Evolutionary conservation across 371 early-diverging fungal genomes (phyloP), one percentile per base, ranked within the genome.

Genomic region (Actinomortierella wolfii): DNA sequence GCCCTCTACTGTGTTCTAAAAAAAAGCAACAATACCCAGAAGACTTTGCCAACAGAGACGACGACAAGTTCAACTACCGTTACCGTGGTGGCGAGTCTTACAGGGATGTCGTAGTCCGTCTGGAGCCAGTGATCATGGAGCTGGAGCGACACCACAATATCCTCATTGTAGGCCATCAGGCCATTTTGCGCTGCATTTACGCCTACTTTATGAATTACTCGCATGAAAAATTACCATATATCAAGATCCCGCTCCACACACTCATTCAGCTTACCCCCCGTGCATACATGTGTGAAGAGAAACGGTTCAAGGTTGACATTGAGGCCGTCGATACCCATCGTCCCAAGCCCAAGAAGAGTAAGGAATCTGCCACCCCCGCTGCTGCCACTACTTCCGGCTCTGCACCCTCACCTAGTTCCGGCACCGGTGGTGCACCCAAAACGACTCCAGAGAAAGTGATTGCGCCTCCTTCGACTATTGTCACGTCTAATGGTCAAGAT

Each of bases 81-180:
- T 98, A 98, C 64, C 86, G 89, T 39, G 97, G 98, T 40, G 99
- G 99, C 15, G 99, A 99, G 82, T 91, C 91, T 4, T 99, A 98
- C 68, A 83, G 87, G 17, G 96, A 95, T 71, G 85, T 95, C 9
- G 94, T 95, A 23, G 78, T 90, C 60, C 85, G 94, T 29, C 66
- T 95, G 45, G 96, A 95, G 76, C 96, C 96, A 0, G 91, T 98
- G 40, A 99, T 97, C 59, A 94, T 99, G 95, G 99, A 97, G 67
- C 82, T 99, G 54, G 99, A 99, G 75, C 86, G 97, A 39, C 96
- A 96, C 67, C 89, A 89, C 59, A 94, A 96, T 73, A 96, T 99
- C 57, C 81, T 98, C 59, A 96, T 99, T 56, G 91, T 98, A 69
- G 95, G 92, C 26, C 96, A 95, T 61, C 95, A 95, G 57, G 98